Evolutionary conservation across 164 flowering plant genomes (phyloP), one percentile per base, ranked within the genome.

Genomic region (Amborella trichopoda): DNA sequence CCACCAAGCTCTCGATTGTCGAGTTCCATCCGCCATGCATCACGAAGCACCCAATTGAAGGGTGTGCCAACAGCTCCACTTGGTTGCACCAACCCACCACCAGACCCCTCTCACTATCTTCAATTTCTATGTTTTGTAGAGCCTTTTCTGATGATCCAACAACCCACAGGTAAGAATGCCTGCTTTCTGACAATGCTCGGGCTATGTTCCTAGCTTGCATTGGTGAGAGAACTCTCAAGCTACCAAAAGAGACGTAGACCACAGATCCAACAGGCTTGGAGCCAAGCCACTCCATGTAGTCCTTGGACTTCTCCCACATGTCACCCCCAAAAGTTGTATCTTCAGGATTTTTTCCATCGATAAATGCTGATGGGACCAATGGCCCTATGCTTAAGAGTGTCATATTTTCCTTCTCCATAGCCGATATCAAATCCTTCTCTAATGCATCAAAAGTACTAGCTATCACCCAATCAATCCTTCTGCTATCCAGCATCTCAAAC

Each of bases 11-110:
- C 55, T 81, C 91, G 37, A 63, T 2, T 0, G 74, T 66, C 32
- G 91, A 81, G 38, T 81, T 81, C 91, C 91, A 81, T 16, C 91
- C 91, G 39, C 81, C 70, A 28, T 81, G 91, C 6, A 80, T 74
- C 50, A 81, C 53, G 32, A 77, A 77, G 43, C 86, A 82, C 0
- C 77, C 80, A 0, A 77, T 40, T 0, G 87, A 45, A 1, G 52
- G 48, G 43, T 80, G 93, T 2, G 38, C 32, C 8, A 82, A 32
- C 14, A 82, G 82, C 54, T 70, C 71, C 28, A 69, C 54, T 43
- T 83, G 78, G 2, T 65, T 28, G 44, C 77, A 72, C 81, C 81
- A 75, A 1, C 50, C 30, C 24, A 72, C 75, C 25, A 72, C 63
- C 55, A 65, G 46, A 37, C 79, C 80, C 26, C 30, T 27, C 12